These are phyloP conservation scores for Dothistroma pini DNA, from an alignment of 2,329 filamentous ascomycete species.

Conservation along the genomic window DNA sequence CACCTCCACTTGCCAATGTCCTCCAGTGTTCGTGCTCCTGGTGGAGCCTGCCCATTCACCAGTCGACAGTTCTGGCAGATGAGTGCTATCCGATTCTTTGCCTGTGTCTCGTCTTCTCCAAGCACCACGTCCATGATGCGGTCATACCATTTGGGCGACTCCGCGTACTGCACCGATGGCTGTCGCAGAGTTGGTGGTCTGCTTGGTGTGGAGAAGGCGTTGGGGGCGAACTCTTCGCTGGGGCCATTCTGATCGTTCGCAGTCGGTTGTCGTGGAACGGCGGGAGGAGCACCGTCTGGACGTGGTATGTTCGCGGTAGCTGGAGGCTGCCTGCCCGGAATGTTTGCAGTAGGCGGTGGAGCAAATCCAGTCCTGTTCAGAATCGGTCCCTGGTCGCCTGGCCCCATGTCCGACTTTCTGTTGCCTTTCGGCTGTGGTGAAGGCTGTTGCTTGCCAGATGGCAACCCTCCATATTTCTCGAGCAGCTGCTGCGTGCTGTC, in stretches of 20 bases:
- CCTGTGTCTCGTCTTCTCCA: conserved; percentile 88
- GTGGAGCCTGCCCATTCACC: conserved; percentile 93
- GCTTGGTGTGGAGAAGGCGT: conserved; percentile 52
- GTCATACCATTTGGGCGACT: conserved; percentile 76
- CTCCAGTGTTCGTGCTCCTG: conserved; percentile 70
- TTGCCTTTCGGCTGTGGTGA: conserved; percentile 37
- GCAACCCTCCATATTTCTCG: conserved; percentile 82
- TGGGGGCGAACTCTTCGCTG: conserved; percentile 67
- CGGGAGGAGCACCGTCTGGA: background rate
- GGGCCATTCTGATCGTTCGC: conserved; percentile 28
- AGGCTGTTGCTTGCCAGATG: conserved; percentile 36
- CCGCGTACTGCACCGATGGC: conserved; percentile 26
- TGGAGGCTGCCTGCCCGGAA: conserved; percentile 42
- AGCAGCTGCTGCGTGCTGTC: conserved; percentile 89
- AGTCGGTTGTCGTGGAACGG: conserved; percentile 39
- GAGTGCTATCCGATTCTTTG: conserved; percentile 85
- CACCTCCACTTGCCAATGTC: conserved; percentile 88
- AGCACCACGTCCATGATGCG: conserved; percentile 86
- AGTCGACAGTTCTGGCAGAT: conserved; percentile 79
- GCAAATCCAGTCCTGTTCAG: conserved; percentile 55
- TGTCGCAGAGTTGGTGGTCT: conserved; percentile 22
- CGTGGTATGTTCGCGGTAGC: conserved; percentile 11
- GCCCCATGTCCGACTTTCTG: conserved; percentile 23
- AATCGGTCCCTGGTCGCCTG: conserved; percentile 23
- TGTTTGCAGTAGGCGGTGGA: conserved; percentile 64